A percentile compares a stretch with the other conserved stretches of the same genome.
These are phyloP conservation scores for Nadsonia fulvescens DNA, from an alignment of 805 yeast genomes.

Conservation along the genomic window DNA sequence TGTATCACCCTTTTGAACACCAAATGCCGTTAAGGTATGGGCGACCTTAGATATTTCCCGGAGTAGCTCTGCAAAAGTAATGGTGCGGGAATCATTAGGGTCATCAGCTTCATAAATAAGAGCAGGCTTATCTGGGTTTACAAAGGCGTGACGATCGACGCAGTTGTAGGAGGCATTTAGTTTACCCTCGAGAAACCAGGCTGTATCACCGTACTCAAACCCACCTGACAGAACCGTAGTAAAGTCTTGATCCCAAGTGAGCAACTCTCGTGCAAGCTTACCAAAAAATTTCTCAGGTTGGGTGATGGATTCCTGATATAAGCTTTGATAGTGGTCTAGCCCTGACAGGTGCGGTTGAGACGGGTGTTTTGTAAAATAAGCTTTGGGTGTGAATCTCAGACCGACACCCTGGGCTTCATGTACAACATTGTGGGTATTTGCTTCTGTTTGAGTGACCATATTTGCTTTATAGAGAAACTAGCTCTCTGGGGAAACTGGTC, in stretches of 20 bases:
- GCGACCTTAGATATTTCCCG: slow-evolving; percentile 76
- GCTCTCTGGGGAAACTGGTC: too few species aligned
- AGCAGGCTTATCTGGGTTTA: slow-evolving; percentile 56
- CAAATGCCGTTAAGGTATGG: slow-evolving; percentile 64
- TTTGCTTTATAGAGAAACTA: too few species aligned
- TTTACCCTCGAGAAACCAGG: slow-evolving; percentile 91
- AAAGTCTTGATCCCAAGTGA: slow-evolving; percentile 71
- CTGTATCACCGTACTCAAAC: slow-evolving; percentile 56
- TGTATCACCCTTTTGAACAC: slow-evolving; percentile 85
- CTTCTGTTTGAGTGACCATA: neutral
- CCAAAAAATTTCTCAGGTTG: slow-evolving; percentile 74
- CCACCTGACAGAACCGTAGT: slow-evolving; percentile 44
- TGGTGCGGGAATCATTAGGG: slow-evolving; percentile 46
- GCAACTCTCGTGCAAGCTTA: slow-evolving; percentile 48
- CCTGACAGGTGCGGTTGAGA: slow-evolving; percentile 38
- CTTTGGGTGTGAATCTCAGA: too few species aligned
- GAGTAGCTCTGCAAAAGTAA: slow-evolving; percentile 77
- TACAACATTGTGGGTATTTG: too few species aligned
- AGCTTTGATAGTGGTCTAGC: slow-evolving; percentile 46
- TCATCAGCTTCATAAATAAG: slow-evolving; percentile 87
- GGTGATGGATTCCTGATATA: slow-evolving; percentile 59
- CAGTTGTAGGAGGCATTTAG: slow-evolving; percentile 86
- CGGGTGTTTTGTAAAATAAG: too few species aligned
- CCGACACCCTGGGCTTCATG: too few species aligned
- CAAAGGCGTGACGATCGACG: slow-evolving; percentile 88